Conservation (phyloP, 257 asterid species). For the Nicotiana tabacum region DNA sequence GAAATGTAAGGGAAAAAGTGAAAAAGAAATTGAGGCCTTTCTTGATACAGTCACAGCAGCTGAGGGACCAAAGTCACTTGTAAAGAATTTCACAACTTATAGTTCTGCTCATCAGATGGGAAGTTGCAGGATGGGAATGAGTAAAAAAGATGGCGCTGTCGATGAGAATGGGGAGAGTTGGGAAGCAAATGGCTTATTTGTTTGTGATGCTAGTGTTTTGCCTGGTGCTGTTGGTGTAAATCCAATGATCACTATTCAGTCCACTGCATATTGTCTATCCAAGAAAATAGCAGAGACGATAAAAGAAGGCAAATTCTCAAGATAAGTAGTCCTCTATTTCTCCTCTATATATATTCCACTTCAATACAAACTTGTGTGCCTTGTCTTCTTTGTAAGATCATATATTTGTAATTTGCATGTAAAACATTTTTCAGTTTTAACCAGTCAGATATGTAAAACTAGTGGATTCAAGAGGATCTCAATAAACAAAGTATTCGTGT, state of each 20-base stretch:
- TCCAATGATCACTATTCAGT: constrained; percentile 86
- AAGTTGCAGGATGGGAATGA: constrained; percentile 75
- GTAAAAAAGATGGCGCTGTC: constrained; percentile 53
- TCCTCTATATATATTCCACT: neutral
- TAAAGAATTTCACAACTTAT: constrained; percentile 53
- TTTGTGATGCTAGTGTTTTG: constrained; percentile 78
- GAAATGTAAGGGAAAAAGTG: constrained; percentile 37
- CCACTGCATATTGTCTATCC: constrained; percentile 64
- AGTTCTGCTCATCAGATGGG: constrained; percentile 93
- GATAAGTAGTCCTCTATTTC: neutral
- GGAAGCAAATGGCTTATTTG: constrained; percentile 80
- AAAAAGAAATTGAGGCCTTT: constrained; percentile 48
- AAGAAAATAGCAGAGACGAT: constrained; percentile 41
- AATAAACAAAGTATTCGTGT: neutral
- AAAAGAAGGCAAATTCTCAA: constrained; percentile 22
- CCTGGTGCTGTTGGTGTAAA: constrained; percentile 83
- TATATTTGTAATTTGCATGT: neutral
- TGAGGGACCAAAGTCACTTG: constrained; percentile 56
- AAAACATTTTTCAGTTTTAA: neutral
- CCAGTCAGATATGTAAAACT: neutral
- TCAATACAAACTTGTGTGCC: neutral
- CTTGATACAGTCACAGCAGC: constrained; percentile 45
- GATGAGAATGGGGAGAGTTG: constrained; percentile 89
- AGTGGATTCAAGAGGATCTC: neutral
- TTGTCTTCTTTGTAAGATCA: neutral